Evolutionary conservation across 495 filamentous ascomycete genomes (phyloP), one percentile per base, ranked within the genome.

Genomic region (Neurospora sp.): DNA sequence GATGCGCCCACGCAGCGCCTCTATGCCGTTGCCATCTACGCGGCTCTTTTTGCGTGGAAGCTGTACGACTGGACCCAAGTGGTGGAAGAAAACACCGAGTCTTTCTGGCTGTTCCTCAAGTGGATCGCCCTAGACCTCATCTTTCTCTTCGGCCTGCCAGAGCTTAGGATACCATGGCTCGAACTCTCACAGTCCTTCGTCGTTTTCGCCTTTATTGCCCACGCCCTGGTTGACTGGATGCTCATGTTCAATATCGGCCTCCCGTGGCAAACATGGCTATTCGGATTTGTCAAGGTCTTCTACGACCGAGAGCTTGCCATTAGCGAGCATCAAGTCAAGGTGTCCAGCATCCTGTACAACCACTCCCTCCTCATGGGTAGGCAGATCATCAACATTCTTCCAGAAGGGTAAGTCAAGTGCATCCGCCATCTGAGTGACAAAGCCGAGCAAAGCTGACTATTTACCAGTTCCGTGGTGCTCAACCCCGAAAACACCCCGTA

Each of bases 371-470:
- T 98, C 71, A 87, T 97, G 80, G 96, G 96, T 79, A 94, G 93
- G 79, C 93, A 97, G 83, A 95, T 97, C 75, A 94, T 99, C 78
- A 94, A 99, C 78, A 96, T 98, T 79, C 85, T 99, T 38, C 96
- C 96, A 3, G 96, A 99, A 86, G 96, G 96, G 90, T 94, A 81
- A 77, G 90, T 83, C 40, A 41, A 38, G 16, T 18, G 39, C 35
- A 35, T 12, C 69, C 23, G 7, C 23, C 20, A 41, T 35, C 31
- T 35, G 31, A 35, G 31, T 10, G 72, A 72, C 42, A 37, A 42
- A 69, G 14, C 23, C 18, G 1, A 37, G 40, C 27, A 44, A 42
- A 23, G 37, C 76, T 80, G 48, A 81, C 76, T 5, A 59, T 40
- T 2, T 73, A 62, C 59, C 77, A 94, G 93, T 5, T 96, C 94